These are phyloP conservation scores for Glaciozyma antarctica DNA, from an alignment of 768 basidiomycete species.

Conservation along the genomic window DNA sequence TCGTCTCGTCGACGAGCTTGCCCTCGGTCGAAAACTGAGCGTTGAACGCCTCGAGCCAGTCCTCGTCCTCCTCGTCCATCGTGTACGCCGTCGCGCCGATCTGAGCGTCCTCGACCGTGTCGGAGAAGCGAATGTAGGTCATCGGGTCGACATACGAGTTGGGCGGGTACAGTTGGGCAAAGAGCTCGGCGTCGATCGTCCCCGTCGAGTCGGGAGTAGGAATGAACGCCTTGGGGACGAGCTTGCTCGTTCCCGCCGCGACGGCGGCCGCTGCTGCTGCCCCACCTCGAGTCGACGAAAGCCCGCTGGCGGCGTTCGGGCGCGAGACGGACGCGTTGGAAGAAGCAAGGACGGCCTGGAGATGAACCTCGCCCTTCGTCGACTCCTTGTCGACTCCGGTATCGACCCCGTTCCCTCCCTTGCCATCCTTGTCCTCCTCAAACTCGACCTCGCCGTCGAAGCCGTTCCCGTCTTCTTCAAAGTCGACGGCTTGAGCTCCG, in stretches of 20 bases:
- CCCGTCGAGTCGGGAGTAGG: slow-evolving; percentile 88
- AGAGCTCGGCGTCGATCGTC: slow-evolving; percentile 55
- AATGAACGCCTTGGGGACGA: slow-evolving; percentile 59
- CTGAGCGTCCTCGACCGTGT: slow-evolving; percentile 58
- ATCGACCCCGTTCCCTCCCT: slow-evolving; percentile 21
- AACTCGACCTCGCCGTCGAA: slow-evolving; percentile 20
- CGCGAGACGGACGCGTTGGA: slow-evolving; percentile 39
- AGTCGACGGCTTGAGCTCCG: slow-evolving; percentile 24
- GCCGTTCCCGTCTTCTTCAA: slow-evolving; percentile 22
- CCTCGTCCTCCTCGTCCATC: slow-evolving; percentile 92
- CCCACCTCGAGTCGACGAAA: neutral
- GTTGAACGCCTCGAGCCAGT: slow-evolving; percentile 89
- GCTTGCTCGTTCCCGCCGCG: slow-evolving; percentile 30
- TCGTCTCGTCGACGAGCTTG: slow-evolving; percentile 3
- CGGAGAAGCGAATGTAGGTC: slow-evolving; percentile 69
- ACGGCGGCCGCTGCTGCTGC: neutral
- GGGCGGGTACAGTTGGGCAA: slow-evolving; percentile 62
- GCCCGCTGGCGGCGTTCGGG: neutral
- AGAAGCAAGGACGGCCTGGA: slow-evolving; percentile 43
- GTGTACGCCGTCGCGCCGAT: slow-evolving; percentile 73
- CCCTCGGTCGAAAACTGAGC: slow-evolving; percentile 49
- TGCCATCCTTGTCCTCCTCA: slow-evolving; percentile 20
- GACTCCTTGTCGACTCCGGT: slow-evolving; percentile 38
- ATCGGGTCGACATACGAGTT: slow-evolving; percentile 65
- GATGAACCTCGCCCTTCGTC: slow-evolving; percentile 42